These are phyloP conservation scores for Seiridium cupressi DNA, from an alignment of 2,329 filamentous ascomycete genomes.

Conservation along the genomic window DNA sequence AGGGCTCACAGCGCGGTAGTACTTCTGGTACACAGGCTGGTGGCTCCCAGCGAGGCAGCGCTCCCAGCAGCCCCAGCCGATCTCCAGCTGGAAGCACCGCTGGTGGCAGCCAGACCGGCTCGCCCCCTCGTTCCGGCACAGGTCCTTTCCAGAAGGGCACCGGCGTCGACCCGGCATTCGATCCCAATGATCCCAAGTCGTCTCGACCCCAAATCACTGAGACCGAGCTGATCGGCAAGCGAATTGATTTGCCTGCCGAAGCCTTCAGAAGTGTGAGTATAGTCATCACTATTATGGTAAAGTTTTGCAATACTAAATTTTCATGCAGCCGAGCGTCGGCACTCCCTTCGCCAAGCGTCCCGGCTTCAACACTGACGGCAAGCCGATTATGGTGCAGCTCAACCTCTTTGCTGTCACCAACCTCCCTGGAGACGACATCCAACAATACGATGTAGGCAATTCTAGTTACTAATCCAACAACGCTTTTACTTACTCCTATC, in stretches of 20 bases:
- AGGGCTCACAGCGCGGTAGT: background rate
- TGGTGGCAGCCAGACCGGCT: background rate
- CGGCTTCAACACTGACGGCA: conserved; percentile 55
- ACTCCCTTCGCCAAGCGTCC: conserved; percentile 45
- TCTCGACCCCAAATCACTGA: conserved; percentile 3
- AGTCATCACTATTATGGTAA: background rate
- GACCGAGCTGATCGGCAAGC: conserved; percentile 36
- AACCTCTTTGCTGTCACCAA: conserved; percentile 73
- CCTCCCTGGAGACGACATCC: conserved; percentile 61
- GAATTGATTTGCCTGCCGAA: conserved; percentile 58
- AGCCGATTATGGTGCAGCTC: conserved; percentile 53
- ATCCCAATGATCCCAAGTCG: background rate
- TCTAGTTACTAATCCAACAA: conserved; percentile 6
- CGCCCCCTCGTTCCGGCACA: background rate
- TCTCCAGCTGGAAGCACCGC: conserved; percentile 8
- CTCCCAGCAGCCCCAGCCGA: background rate
- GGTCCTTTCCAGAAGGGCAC: conserved; percentile 3
- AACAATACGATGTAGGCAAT: conserved; percentile 79
- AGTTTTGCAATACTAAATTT: conserved; percentile 12
- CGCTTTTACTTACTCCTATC: background rate
- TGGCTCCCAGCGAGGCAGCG: conserved; percentile 1
- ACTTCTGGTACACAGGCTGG: conserved; percentile 1
- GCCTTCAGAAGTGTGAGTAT: conserved; percentile 45
- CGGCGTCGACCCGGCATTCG: conserved; percentile 27
- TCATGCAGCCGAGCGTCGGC: conserved; percentile 19